Percentiles rank a stretch among this genome's conserved stretches.
Evolutionary conservation across 257 asterid species (phyloP).

Genomic region (Nicotiana sylvestris): DNA sequence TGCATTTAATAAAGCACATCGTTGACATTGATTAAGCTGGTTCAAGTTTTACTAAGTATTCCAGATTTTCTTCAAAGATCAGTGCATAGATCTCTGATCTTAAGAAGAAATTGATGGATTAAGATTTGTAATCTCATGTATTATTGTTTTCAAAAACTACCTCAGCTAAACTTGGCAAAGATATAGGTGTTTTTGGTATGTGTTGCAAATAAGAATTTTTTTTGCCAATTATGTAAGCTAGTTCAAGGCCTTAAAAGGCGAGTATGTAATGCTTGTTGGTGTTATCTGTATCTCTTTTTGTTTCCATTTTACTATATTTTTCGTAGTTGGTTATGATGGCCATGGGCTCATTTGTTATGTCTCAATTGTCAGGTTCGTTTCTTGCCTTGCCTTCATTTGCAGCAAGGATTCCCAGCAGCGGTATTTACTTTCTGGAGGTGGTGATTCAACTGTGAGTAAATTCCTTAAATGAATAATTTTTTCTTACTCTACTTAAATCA

Average conservation of each 20-base stretch:
- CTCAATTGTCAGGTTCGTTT: slow-evolving; percentile 60
- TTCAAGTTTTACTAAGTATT: neutral
- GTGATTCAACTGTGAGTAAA: slow-evolving; percentile 93
- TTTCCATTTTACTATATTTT: neutral
- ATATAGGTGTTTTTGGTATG: neutral
- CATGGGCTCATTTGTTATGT: slow-evolving; percentile 15
- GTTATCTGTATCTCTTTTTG: neutral
- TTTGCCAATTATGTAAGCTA: neutral
- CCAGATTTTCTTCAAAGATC: neutral
- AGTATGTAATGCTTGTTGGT: neutral
- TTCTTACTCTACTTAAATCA: neutral
- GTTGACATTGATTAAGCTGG: neutral
- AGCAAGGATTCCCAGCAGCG: slow-evolving; percentile 39
- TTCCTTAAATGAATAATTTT: neutral
- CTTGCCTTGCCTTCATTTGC: slow-evolving; percentile 68
- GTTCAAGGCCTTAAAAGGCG: neutral
- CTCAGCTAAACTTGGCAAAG: neutral
- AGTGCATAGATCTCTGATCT: neutral
- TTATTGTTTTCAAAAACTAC: neutral
- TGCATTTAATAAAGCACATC: neutral
- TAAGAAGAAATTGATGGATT: neutral
- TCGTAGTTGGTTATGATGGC: neutral
- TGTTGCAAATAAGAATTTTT: neutral
- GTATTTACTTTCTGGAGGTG: slow-evolving; percentile 83
- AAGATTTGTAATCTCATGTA: neutral